phyloP scores from a whole-genome alignment of 495 filamentous ascomycete species.

The Evansstolkia leycettana region DNA sequence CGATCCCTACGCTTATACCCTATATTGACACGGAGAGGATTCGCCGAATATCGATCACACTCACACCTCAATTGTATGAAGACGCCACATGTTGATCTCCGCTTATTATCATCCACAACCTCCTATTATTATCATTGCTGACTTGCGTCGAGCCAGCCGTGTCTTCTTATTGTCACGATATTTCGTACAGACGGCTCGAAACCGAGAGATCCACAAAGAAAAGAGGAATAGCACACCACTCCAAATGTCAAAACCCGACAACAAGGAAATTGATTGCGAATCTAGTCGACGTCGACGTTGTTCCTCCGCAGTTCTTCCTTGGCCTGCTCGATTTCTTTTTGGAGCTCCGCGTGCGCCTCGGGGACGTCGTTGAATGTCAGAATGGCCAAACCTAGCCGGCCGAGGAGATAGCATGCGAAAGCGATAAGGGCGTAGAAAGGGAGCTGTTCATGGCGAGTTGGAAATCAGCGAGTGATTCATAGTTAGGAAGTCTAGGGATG shows the following conservation, averaged over 20 bases:
- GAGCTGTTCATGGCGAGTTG: slow-evolving; percentile 38
- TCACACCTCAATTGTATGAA: too few species aligned
- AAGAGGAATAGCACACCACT: too few species aligned
- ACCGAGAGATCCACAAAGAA: too few species aligned
- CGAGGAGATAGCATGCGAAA: slow-evolving; percentile 87
- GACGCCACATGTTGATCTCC: too few species aligned
- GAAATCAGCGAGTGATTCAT: neutral
- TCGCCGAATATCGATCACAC: too few species aligned
- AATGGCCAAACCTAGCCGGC: slow-evolving; percentile 81
- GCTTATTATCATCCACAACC: too few species aligned
- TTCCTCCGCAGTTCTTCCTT: slow-evolving; percentile 35
- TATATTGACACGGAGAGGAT: too few species aligned
- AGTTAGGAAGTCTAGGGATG: neutral
- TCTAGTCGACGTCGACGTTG: slow-evolving; percentile 40
- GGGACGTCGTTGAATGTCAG: slow-evolving; percentile 95
- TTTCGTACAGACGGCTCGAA: too few species aligned
- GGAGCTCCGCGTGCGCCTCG: slow-evolving; percentile 77
- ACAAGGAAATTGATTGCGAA: neutral
- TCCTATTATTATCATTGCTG: too few species aligned
- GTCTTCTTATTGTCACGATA: too few species aligned
- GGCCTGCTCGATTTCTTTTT: slow-evolving; percentile 47
- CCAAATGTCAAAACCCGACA: neutral
- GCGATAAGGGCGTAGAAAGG: slow-evolving; percentile 87
- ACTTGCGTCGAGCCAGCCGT: too few species aligned
- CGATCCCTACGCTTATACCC: too few species aligned